Evolutionary conservation across 2,329 filamentous ascomycete species (phyloP).

Genomic region (Trichoderma hamatum): DNA sequence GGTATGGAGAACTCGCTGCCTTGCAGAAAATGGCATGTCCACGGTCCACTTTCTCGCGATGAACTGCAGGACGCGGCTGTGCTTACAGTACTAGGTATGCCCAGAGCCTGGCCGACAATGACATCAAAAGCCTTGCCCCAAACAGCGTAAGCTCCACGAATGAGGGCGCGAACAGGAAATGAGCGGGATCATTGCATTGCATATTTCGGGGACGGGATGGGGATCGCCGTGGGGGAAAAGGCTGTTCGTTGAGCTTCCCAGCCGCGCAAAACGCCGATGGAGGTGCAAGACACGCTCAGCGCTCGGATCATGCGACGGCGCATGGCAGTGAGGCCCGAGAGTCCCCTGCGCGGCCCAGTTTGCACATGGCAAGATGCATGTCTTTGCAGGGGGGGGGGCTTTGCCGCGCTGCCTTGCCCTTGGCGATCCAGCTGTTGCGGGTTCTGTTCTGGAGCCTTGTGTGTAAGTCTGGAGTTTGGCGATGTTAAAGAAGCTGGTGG

Average conservation of each 20-base stretch:
- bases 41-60: neutral
- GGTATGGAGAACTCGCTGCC: slow-evolving; percentile 14
- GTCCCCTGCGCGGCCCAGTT: neutral
- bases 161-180: slow-evolving; percentile 25
- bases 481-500: neutral
- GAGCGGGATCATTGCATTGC: slow-evolving; percentile 29
- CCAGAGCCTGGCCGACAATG: slow-evolving; percentile 19
- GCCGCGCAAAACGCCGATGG: neutral
- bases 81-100: no score
- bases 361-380: slow-evolving; percentile 22
- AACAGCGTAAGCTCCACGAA: neutral
- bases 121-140: slow-evolving; percentile 14
- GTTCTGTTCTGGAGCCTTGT: neutral
- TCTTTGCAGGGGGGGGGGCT: slow-evolving; percentile 5
- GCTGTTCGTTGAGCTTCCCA: neutral
- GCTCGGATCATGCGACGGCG: slow-evolving; percentile 7
- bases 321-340: neutral
- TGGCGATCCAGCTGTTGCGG: neutral
- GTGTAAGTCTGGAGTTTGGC: neutral
- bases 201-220: slow-evolving; percentile 10
- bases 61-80: slow-evolving; percentile 3
- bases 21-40: slow-evolving; percentile 13
- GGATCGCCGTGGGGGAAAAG: slow-evolving; percentile 14
- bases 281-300: neutral
- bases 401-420: slow-evolving; percentile 21